Conservation (phyloP, 2,329 filamentous ascomycete species). For the Arachnopeziza araneosa region DNA sequence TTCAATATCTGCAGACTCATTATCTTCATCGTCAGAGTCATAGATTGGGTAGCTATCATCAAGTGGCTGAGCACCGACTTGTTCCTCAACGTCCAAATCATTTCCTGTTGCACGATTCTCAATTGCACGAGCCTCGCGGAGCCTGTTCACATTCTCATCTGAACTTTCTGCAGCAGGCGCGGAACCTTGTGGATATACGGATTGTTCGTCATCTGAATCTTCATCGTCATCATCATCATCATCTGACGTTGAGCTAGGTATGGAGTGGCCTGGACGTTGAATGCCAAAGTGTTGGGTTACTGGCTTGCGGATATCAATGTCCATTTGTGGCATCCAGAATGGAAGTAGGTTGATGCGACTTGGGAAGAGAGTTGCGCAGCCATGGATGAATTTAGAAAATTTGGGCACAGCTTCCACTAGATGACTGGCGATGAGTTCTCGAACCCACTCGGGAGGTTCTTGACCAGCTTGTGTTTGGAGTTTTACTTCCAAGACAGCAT, state of each 20-base stretch:
- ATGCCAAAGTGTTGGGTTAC: slow-evolving; percentile 87
- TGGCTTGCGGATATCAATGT: slow-evolving; percentile 93
- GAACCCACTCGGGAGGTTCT: slow-evolving; percentile 93
- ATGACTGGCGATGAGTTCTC: slow-evolving; percentile 86
- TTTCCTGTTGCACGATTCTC: slow-evolving; percentile 31
- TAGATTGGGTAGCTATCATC: slow-evolving; percentile 74
- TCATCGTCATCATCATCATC: slow-evolving; percentile 69
- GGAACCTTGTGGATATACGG: slow-evolving; percentile 36
- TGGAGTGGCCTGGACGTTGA: slow-evolving; percentile 68
- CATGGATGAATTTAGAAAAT: slow-evolving; percentile 99
- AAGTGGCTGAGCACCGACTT: slow-evolving; percentile 56
- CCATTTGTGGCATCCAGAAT: slow-evolving; percentile 98
- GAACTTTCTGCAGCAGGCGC: slow-evolving; percentile 11
- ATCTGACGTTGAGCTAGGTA: slow-evolving; percentile 71
- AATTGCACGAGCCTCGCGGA: slow-evolving; percentile 18
- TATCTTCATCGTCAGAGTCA: slow-evolving; percentile 81
- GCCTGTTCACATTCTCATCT: slow-evolving; percentile 16
- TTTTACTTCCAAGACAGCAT: slow-evolving; percentile 95
- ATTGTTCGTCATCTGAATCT: slow-evolving; percentile 62
- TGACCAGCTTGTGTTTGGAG: slow-evolving; percentile 93
- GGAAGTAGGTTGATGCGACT: slow-evolving; percentile 83
- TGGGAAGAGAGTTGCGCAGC: slow-evolving; percentile 81
- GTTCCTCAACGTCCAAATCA: slow-evolving; percentile 73
- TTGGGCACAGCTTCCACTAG: slow-evolving; percentile 98
- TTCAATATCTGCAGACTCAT: slow-evolving; percentile 68